These are phyloP conservation scores for Anthracocystis panici-leucophaei DNA, from an alignment of 1,284 basidiomycete genomes.

Conservation along the genomic window DNA sequence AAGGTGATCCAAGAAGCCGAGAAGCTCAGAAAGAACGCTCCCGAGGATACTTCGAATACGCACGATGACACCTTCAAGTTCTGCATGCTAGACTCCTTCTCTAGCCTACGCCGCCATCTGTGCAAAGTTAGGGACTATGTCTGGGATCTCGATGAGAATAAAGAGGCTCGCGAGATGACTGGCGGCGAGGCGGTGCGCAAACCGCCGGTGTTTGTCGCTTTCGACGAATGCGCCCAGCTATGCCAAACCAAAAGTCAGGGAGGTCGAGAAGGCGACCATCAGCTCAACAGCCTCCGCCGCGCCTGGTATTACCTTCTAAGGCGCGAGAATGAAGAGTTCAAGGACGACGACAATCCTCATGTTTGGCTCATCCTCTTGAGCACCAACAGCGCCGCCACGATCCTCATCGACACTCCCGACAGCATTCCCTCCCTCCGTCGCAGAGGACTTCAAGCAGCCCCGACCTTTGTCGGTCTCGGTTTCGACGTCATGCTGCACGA, in stretches of 20 bases:
- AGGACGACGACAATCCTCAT: too few relatives aligned
- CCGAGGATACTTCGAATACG: too few relatives aligned
- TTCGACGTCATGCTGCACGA: conserved; percentile 5
- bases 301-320: conserved; percentile 12
- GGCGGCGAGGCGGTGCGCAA: background rate
- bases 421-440: background rate
- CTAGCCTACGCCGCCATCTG: too few relatives aligned
- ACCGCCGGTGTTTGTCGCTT: conserved; percentile 18
- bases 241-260: too few relatives aligned
- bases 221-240: conserved; percentile 31
- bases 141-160: background rate
- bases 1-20: too few relatives aligned
- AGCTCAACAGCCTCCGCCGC: conserved; percentile 17
- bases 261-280: background rate
- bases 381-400: conserved; percentile 5
- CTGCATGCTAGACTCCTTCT: too few relatives aligned
- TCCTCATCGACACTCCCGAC: background rate
- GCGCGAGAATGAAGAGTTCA: too few relatives aligned
- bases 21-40: too few relatives aligned
- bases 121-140: background rate
- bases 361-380: conserved; percentile 15
- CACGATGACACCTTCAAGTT: too few relatives aligned
- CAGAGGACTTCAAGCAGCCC: background rate
- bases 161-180: background rate
- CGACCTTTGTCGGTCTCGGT: conserved; percentile 2